These are phyloP conservation scores for Cylindrodendrum hubeiense DNA, from an alignment of 2,329 filamentous ascomycete species.

Conservation along the genomic window DNA sequence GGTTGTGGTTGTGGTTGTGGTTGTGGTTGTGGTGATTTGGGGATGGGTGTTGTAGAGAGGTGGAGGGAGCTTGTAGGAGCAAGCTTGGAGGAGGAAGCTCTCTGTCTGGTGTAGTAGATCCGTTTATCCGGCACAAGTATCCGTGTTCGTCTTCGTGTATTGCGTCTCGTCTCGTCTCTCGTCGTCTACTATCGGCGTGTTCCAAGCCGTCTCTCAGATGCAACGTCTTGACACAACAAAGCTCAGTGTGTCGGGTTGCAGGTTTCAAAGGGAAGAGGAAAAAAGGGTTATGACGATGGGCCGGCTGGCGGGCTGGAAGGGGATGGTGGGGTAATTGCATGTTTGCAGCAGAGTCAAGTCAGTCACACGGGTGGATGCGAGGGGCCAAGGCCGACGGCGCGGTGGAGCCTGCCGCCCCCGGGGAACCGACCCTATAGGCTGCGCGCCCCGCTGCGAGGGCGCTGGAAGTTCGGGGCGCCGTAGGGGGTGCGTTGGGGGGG, in stretches of 20 bases:
- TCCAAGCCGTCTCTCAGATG: background rate
- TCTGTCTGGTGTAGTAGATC: background rate
- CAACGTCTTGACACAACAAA: background rate
- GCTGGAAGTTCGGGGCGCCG: slow-evolving; percentile 5
- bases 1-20: slow-evolving; percentile 11
- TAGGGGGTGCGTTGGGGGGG: slow-evolving; percentile 3
- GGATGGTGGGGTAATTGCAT: slow-evolving; percentile 16
- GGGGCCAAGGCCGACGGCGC: no score
- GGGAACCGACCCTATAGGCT: background rate
- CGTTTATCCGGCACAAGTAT: background rate
- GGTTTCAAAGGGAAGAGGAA: slow-evolving; percentile 15
- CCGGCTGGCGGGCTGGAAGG: background rate
- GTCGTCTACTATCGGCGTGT: no score
- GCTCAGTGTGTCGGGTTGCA: no score
- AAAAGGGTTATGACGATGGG: slow-evolving; percentile 35
- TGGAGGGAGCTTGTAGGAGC: background rate
- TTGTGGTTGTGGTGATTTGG: background rate
- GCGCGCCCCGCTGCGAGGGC: background rate
- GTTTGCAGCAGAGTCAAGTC: background rate
- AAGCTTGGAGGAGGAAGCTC: background rate
- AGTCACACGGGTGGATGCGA: no score
- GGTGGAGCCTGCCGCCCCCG: background rate
- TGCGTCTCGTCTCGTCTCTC: background rate
- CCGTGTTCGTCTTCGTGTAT: background rate
- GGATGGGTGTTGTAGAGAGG: slow-evolving; percentile 1